Evolutionary conservation across 768 basidiomycete species (phyloP).

Genomic region (Trametes maxima): DNA sequence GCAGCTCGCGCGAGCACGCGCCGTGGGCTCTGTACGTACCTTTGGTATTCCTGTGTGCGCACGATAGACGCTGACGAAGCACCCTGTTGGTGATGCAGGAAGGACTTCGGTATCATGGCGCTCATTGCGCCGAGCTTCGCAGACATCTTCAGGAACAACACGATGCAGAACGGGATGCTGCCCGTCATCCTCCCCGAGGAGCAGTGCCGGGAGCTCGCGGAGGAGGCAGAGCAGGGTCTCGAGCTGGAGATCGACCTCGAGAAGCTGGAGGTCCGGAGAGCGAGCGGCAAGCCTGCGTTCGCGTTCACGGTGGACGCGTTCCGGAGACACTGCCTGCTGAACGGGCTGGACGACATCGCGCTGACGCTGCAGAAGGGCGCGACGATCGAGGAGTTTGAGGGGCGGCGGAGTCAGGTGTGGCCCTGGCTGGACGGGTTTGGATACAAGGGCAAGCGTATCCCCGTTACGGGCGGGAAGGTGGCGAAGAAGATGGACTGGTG

Average conservation of each 20-base stretch:
- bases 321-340: conserved; percentile 90
- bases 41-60: background rate
- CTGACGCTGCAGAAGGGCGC: conserved; percentile 83
- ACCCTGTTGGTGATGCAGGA: conserved; percentile 30
- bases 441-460: conserved; percentile 79
- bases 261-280: conserved; percentile 55
- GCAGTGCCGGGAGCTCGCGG: conserved; percentile 50
- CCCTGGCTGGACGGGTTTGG: conserved; percentile 98
- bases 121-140: conserved; percentile 64
- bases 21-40: conserved; percentile 52
- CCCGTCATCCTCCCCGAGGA: conserved; percentile 52
- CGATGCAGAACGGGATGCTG: conserved; percentile 69
- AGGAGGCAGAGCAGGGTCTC: conserved; percentile 52
- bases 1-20: conserved; percentile 65
- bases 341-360: conserved; percentile 96
- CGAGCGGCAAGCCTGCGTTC: conserved; percentile 72
- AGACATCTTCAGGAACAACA: conserved; percentile 65
- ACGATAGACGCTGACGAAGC: background rate
- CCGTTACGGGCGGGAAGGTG: conserved; percentile 45
- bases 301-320: conserved; percentile 86
- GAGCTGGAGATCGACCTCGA: conserved; percentile 65
- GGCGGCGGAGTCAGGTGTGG: conserved; percentile 75
- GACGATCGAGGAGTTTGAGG: conserved; percentile 80
- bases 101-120: conserved; percentile 65
- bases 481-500: conserved; percentile 75